These are phyloP conservation scores for Eleusine indica DNA, from an alignment of 176 grass and related monocot genomes.

Conservation along the genomic window DNA sequence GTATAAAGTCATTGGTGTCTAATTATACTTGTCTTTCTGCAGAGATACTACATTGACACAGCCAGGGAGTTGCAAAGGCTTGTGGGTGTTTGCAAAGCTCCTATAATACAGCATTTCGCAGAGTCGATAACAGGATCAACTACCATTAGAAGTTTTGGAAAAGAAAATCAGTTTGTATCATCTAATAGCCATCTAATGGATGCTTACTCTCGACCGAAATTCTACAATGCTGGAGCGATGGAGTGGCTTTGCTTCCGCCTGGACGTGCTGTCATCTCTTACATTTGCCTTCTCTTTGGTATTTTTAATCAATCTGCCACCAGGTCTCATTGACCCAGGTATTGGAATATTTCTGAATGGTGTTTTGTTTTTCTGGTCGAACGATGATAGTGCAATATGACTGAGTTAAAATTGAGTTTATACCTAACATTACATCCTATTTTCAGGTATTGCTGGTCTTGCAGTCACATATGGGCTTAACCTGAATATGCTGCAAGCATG, in stretches of 20 bases:
- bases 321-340: constrained; percentile 82
- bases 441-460: constrained; percentile 82
- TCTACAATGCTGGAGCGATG: constrained; percentile 68
- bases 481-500: constrained; percentile 76
- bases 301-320: constrained; percentile 60
- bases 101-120: constrained; percentile 88
- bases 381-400: not conserved
- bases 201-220: constrained; percentile 71
- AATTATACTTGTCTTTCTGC: constrained; percentile 18
- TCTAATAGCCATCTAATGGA: constrained; percentile 71
- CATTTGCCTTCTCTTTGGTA: constrained; percentile 75
- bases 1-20: not conserved
- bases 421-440: constrained; percentile 7
- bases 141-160: constrained; percentile 88
- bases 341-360: not conserved
- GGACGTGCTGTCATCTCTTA: constrained; percentile 64
- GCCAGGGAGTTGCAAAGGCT: constrained; percentile 76
- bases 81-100: constrained; percentile 79
- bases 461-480: constrained; percentile 88
- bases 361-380: not conserved
- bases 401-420: not conserved
- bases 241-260: constrained; percentile 86
- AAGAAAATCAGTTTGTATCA: constrained; percentile 60
- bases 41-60: constrained; percentile 86
- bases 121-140: constrained; percentile 87